Conservation (phyloP, 2,329 filamentous ascomycete species). For the Dothiorella sarmentorum region DNA sequence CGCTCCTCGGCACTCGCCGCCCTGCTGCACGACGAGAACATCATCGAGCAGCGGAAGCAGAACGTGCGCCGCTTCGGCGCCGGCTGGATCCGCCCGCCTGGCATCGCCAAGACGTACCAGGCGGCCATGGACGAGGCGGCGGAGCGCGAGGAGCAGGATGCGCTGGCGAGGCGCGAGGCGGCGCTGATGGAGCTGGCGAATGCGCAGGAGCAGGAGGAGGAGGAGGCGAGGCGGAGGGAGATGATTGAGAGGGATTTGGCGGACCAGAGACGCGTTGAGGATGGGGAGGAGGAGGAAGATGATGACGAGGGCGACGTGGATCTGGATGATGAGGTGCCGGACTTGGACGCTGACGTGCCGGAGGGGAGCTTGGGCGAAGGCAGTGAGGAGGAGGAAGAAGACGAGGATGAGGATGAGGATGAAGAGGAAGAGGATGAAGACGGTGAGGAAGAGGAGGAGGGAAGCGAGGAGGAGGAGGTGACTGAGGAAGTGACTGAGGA, state of each 20-base stretch:
- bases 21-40: slow-evolving; percentile 72
- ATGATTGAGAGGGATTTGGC: slow-evolving; percentile 35
- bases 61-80: slow-evolving; percentile 86
- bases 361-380: slow-evolving; percentile 14
- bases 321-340: slow-evolving; percentile 44
- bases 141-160: slow-evolving; percentile 82
- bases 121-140: slow-evolving; percentile 85
- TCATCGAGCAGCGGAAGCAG: slow-evolving; percentile 69
- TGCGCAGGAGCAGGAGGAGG: slow-evolving; percentile 57
- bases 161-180: slow-evolving; percentile 67
- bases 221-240: slow-evolving; percentile 25
- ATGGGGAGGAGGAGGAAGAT: slow-evolving; percentile 39
- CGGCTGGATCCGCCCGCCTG: slow-evolving; percentile 85
- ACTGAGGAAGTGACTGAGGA: slow-evolving; percentile 23
- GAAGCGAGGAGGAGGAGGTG: slow-evolving; percentile 52
- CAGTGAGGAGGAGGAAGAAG: slow-evolving; percentile 42
- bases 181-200: slow-evolving; percentile 69
- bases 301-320: slow-evolving; percentile 36
- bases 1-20: slow-evolving; percentile 63
- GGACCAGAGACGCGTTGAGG: slow-evolving; percentile 42
- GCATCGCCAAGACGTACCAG: slow-evolving; percentile 82
- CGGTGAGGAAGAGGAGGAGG: slow-evolving; percentile 40
- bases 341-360: slow-evolving; percentile 46
- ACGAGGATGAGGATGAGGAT: slow-evolving; percentile 13
- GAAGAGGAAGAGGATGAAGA: slow-evolving; percentile 27